These are phyloP conservation scores for Quercus engelmannii DNA, from an alignment of 306 rosid species.

Conservation along the genomic window DNA sequence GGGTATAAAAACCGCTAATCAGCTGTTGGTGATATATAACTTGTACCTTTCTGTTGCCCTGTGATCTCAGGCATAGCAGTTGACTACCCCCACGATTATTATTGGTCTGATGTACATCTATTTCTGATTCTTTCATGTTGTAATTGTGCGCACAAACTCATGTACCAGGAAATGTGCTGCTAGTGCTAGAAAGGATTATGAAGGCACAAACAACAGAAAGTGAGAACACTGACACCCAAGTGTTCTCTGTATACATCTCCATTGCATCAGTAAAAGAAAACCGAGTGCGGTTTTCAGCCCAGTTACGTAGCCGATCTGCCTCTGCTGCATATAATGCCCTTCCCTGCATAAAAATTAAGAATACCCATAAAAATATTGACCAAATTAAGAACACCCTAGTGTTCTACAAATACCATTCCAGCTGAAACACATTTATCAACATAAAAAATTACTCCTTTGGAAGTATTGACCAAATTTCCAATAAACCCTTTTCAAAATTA, in stretches of 20 bases:
- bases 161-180: conserved; percentile 63
- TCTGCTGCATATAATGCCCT: conserved; percentile 87
- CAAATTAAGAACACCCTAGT: no score
- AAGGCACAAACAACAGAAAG: conserved; percentile 92
- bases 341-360: conserved; percentile 44
- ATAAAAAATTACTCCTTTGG: no score
- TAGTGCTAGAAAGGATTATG: conserved; percentile 84
- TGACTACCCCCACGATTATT: conserved; percentile 6
- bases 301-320: conserved; percentile 85
- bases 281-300: conserved; percentile 88
- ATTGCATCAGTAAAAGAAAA: conserved; percentile 87
- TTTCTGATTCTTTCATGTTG: conserved; percentile 1
- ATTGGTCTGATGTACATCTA: not conserved
- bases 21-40: conserved; percentile 21
- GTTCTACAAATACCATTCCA: no score
- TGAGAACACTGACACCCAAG: conserved; percentile 92
- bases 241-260: conserved; percentile 94
- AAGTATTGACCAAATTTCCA: no score
- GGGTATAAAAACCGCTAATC: conserved; percentile 44
- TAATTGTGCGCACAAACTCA: conserved; percentile 13
- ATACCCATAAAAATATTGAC: no score
- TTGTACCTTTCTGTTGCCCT: conserved; percentile 8
- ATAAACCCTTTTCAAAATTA: no score
- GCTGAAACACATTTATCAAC: no score
- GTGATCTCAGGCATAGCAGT: conserved; percentile 24